phyloP scores from a whole-genome alignment of 106 monocot species.

The Hemerocallis citrina region DNA sequence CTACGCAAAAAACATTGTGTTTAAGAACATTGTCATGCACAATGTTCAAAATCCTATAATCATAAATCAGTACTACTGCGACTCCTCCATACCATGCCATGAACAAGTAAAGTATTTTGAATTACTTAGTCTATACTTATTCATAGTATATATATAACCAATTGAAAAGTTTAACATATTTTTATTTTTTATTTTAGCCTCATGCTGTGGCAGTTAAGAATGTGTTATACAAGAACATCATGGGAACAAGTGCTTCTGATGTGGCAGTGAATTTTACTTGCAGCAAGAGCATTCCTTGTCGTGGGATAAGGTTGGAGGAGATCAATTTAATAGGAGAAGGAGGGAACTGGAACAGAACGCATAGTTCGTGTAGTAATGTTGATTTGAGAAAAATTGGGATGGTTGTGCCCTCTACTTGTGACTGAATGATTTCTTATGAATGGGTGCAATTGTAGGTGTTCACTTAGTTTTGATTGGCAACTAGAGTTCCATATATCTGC shows the following conservation, averaged over 20 bases:
- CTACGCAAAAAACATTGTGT: slow-evolving; percentile 3
- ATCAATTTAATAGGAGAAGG: slow-evolving; percentile 26
- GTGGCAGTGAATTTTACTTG: slow-evolving; percentile 52
- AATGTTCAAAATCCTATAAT: slow-evolving; percentile 50
- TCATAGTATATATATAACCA: neutral
- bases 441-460: too few species aligned
- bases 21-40: slow-evolving; percentile 19
- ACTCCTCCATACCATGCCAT: slow-evolving; percentile 34
- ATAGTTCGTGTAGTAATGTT: slow-evolving; percentile 38
- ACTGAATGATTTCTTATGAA: too few species aligned
- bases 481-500: too few species aligned
- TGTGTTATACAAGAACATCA: slow-evolving; percentile 61
- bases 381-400: slow-evolving; percentile 21
- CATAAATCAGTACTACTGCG: slow-evolving; percentile 83
- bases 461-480: too few species aligned
- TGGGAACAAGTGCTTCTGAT: slow-evolving; percentile 45
- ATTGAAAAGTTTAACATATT: neutral
- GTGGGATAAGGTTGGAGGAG: slow-evolving; percentile 23
- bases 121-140: neutral
- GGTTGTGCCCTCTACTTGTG: slow-evolving; percentile 18
- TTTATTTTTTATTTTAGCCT: slow-evolving; percentile 17
- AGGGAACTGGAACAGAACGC: neutral
- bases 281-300: slow-evolving; percentile 45
- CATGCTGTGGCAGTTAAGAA: slow-evolving; percentile 52
- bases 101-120: slow-evolving; percentile 26